Percentiles rank a stretch among this genome's conserved stretches.
Evolutionary conservation across 1,284 basidiomycete species (phyloP).

Genomic region (Ustilago shanxiensis): DNA sequence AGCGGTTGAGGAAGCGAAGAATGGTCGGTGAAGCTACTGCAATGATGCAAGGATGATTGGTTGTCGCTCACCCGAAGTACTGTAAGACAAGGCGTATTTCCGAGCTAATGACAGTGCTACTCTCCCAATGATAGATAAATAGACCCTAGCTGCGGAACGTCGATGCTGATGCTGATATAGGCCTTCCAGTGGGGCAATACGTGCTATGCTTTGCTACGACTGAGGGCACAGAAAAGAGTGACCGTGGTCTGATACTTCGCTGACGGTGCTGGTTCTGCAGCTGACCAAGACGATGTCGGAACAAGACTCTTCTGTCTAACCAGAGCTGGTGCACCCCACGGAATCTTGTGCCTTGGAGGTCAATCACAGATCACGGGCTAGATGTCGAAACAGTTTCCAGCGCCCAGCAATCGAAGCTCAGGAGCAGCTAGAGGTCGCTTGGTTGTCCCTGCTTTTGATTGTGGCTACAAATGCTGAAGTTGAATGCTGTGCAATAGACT

Average conservation of each 20-base stretch:
- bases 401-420: background rate
- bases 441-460: background rate
- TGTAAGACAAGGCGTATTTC: too few relatives aligned
- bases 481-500: background rate
- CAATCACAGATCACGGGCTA: background rate
- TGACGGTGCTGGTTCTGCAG: background rate
- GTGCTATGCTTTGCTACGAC: too few relatives aligned
- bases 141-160: too few relatives aligned
- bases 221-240: too few relatives aligned
- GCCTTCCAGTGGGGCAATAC: too few relatives aligned
- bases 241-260: background rate
- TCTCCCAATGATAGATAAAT: too few relatives aligned
- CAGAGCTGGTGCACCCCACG: background rate
- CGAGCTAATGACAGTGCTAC: too few relatives aligned
- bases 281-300: background rate
- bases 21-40: background rate
- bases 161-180: too few relatives aligned
- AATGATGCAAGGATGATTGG: background rate
- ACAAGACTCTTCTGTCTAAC: background rate
- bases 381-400: background rate
- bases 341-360: background rate
- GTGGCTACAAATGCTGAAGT: background rate
- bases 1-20: slow-evolving; percentile 72
- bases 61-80: too few relatives aligned
- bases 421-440: background rate